Percentiles rank a stretch among this genome's conserved stretches.
These are phyloP conservation scores for Boletellus sp. DNA, from an alignment of 768 basidiomycete species.

Conservation along the genomic window DNA sequence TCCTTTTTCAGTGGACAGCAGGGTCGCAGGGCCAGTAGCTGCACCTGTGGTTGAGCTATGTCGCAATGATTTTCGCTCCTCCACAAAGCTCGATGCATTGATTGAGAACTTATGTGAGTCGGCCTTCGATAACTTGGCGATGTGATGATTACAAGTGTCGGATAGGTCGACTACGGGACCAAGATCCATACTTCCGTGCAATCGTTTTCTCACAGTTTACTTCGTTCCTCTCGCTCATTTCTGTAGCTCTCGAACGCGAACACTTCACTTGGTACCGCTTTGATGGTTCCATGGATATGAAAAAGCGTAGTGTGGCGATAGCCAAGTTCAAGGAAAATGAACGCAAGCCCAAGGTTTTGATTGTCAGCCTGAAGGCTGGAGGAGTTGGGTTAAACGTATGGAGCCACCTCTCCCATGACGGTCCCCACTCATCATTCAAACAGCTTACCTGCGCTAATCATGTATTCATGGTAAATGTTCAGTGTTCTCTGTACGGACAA, in stretches of 20 bases:
- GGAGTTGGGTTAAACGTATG: constrained; percentile 86
- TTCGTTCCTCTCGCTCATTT: constrained; percentile 80
- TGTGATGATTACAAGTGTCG: background rate
- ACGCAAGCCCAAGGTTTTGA: constrained; percentile 68
- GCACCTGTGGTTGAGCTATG: constrained; percentile 54
- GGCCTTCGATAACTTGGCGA: background rate
- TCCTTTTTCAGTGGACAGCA: constrained; percentile 10
- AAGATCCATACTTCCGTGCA: constrained; percentile 76
- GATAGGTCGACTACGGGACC: constrained; percentile 56
- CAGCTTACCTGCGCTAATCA: constrained; percentile 78
- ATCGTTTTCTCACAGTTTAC: constrained; percentile 93
- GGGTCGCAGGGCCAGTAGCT: constrained; percentile 19
- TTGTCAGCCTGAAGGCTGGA: constrained; percentile 84
- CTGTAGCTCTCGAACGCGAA: constrained; percentile 66
- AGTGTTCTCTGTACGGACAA: background rate
- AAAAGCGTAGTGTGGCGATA: constrained; percentile 72
- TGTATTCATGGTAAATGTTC: constrained; percentile 72
- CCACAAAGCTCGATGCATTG: constrained; percentile 88
- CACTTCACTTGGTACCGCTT: constrained; percentile 70
- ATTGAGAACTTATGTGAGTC: constrained; percentile 63
- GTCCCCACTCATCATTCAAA: constrained; percentile 2
- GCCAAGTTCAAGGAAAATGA: constrained; percentile 71
- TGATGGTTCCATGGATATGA: constrained; percentile 90
- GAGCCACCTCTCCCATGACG: constrained; percentile 1
- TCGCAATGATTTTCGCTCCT: constrained; percentile 82